These are phyloP conservation scores for Ganoderma boninense DNA, from an alignment of 1,284 basidiomycete genomes.

Conservation along the genomic window DNA sequence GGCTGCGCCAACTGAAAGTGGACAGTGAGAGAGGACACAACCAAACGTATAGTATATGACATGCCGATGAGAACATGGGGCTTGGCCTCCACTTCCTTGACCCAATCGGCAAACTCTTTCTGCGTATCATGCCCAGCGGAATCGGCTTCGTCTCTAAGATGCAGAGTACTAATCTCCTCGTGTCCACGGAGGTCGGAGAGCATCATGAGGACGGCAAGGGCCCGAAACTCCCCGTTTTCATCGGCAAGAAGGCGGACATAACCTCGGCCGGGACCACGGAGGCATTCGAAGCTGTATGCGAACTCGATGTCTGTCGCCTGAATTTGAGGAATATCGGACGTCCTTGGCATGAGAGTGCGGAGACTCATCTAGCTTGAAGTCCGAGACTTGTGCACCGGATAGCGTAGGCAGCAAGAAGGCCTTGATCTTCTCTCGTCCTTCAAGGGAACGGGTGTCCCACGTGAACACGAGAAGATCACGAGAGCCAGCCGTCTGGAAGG, in stretches of 20 bases:
- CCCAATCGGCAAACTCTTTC: constrained; percentile 31
- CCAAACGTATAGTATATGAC: neutral
- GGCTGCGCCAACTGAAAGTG: constrained; percentile 55
- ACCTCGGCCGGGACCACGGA: constrained; percentile 46
- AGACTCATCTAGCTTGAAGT: constrained; percentile 42
- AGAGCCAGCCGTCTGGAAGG: constrained; percentile 56
- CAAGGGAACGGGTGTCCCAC: constrained; percentile 70
- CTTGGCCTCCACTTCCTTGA: constrained; percentile 32
- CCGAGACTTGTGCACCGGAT: constrained; percentile 34
- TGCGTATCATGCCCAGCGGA: constrained; percentile 20
- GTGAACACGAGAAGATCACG: constrained; percentile 67
- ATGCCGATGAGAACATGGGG: constrained; percentile 42
- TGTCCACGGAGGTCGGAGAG: constrained; percentile 42
- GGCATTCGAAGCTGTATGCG: constrained; percentile 52
- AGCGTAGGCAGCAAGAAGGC: constrained; percentile 50
- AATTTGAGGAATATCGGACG: constrained; percentile 31
- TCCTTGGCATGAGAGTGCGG: constrained; percentile 39
- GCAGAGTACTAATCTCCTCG: constrained; percentile 35
- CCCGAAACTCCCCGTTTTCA: constrained; percentile 26
- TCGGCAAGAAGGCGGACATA: constrained; percentile 44
- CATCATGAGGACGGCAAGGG: constrained; percentile 39
- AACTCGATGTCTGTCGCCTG: constrained; percentile 31
- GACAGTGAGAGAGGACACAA: neutral
- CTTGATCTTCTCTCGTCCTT: constrained; percentile 49
- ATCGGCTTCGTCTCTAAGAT: constrained; percentile 21